Conservation (phyloP, 129 eudicot genomes). For the Flaveria sonorensis region DNA sequence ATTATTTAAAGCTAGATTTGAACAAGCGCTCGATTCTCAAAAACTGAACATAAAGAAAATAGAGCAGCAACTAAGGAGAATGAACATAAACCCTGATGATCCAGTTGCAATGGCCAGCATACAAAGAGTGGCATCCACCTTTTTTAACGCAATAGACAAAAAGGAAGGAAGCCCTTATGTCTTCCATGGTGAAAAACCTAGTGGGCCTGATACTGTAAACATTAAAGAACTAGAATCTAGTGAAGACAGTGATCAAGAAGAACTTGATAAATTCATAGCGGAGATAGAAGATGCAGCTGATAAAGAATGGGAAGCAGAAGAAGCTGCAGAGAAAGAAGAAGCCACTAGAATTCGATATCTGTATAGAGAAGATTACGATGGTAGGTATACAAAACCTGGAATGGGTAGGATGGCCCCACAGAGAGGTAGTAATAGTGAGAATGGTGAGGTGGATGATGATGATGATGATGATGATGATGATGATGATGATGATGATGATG, state of each 20-base stretch:
- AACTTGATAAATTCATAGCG: conserved; percentile 90
- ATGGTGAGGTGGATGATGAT: conserved; percentile 37
- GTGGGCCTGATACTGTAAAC: conserved; percentile 19
- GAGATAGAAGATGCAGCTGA: conserved; percentile 96
- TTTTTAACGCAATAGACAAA: conserved; percentile 89
- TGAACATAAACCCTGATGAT: conserved; percentile 92
- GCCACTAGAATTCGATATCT: conserved; percentile 57
- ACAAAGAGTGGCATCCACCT: conserved; percentile 91
- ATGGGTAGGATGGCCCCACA: conserved; percentile 39
- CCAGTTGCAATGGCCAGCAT: conserved; percentile 98
- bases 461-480: conserved; percentile 45
- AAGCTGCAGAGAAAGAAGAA: conserved; percentile 87
- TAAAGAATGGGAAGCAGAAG: conserved; percentile 91
- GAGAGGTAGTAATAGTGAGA: conserved; percentile 37
- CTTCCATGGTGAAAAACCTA: conserved; percentile 53
- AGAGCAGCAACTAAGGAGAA: conserved; percentile 84
- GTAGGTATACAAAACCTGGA: conserved; percentile 63
- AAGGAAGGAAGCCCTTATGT: conserved; percentile 90
- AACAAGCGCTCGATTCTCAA: conserved; percentile 97
- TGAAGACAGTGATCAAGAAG: conserved; percentile 97
- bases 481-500: conserved; percentile 34
- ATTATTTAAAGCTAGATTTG: conserved; percentile 92
- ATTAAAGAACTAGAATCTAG: conserved; percentile 40
- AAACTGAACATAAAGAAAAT: conserved; percentile 84
- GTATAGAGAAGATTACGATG: conserved; percentile 62